These are phyloP conservation scores for Guillardia theta DNA, from an alignment of 78 protist genomes.

Conservation along the genomic window DNA sequence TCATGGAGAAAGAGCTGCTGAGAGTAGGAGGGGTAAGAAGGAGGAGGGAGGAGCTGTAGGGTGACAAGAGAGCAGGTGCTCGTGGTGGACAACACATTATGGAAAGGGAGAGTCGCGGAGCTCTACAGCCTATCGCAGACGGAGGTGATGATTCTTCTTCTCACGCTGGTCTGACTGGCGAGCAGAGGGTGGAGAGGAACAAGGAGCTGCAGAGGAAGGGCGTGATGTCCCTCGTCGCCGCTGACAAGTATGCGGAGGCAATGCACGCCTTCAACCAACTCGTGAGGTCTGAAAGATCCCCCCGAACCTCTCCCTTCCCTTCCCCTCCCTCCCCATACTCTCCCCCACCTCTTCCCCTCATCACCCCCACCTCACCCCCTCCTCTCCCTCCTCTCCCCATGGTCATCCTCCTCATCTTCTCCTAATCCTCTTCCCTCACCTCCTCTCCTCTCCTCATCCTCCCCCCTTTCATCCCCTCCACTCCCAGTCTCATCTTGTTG, in stretches of 20 bases:
- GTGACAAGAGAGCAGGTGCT: not conserved
- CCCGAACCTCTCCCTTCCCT: not conserved
- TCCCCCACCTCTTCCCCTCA: not conserved
- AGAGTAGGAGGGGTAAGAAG: not conserved
- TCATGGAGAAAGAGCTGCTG: not conserved
- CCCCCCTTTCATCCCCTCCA: not conserved
- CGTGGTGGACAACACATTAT: not conserved
- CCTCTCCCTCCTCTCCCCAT: not conserved
- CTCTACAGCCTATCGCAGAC: not conserved
- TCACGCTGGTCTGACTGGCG: too few relatives aligned
- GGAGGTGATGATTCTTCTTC: not conserved
- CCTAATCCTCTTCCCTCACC: not conserved
- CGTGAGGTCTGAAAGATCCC: not conserved
- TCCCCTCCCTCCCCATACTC: not conserved
- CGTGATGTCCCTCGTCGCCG: not conserved
- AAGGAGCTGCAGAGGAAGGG: not conserved
- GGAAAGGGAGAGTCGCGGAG: not conserved
- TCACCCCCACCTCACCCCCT: not conserved
- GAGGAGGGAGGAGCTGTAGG: not conserved
- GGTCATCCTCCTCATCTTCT: not conserved
- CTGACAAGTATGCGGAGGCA: conserved; percentile 23
- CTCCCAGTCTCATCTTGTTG: not conserved
- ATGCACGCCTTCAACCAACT: not conserved
- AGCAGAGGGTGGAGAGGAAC: not conserved
- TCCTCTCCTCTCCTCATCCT: not conserved